Evolutionary conservation across 129 eudicot genomes (phyloP), one percentile per base, ranked within the genome.

Genomic region (Scalesia atractyloides): DNA sequence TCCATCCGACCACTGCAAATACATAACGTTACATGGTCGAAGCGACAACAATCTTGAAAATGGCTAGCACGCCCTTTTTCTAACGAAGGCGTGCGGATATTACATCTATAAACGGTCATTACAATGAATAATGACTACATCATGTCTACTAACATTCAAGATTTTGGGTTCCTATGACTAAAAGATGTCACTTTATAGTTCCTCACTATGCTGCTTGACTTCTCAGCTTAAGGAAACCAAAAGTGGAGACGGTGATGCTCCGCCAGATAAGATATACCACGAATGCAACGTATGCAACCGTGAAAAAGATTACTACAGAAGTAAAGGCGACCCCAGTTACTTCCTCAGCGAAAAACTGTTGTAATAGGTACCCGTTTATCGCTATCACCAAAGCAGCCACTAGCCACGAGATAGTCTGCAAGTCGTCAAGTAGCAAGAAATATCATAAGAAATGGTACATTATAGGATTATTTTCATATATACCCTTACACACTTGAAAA

Each of bases 381-480:
- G 66, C 66, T 30, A 60, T 60, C 66, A 60, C 66, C 44, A 60
- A 60, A 60, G 66, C 66, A 60, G 66, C 66, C 66, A 60, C 66
- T 26, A 60, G 41, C 66, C 66, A 60, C 0, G 66, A 60, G 19
- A 60, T 20, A 0, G 66, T 60, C 66, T 60, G 66, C 66, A 60
- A 59, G 43, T 24, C 10, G 19, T n/a, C n/a, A n/a, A n/a, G n/a
- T 56, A 57, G 39, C 43, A 59, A 60, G 66, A 60, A 30, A 60
- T 60, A 60, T 60, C 4, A 15, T 60, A 13, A 60, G 41, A 59
- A 59, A 59, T 7, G 18, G 9, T 16, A 57, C 16, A n/a, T n/a
- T n/a, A n/a, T n/a, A n/a, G n/a, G n/a, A n/a, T n/a, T n/a, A n/a
- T n/a, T n/a, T n/a, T n/a, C n/a, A n/a, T n/a, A n/a, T n/a, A n/a